Evolutionary conservation across 352 stramenopile species (phyloP).

Genomic region (Globisporangium cystogenes): DNA sequence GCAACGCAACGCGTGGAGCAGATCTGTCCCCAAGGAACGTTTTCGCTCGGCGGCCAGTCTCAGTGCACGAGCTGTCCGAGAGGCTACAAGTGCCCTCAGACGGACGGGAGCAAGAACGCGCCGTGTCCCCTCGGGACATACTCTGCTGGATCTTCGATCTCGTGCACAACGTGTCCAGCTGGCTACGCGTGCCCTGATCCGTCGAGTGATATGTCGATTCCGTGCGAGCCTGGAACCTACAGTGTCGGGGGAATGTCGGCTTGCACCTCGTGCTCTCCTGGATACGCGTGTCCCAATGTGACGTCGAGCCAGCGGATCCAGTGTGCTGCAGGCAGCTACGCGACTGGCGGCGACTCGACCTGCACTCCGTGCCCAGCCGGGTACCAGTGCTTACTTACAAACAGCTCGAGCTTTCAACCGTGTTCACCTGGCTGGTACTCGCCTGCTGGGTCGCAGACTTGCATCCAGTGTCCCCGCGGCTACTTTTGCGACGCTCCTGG

Average conservation of each 20-base stretch:
- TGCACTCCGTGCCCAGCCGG: conserved; percentile 76
- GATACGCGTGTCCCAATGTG: conserved; percentile 69
- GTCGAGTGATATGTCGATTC: conserved; percentile 17
- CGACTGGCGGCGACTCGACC: conserved; percentile 32
- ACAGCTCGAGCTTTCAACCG: conserved; percentile 46
- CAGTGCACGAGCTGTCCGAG: conserved; percentile 21
- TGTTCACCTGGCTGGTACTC: conserved; percentile 73
- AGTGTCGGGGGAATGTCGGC: conserved; percentile 38
- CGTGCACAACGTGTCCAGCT: conserved; percentile 65
- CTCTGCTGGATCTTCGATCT: conserved; percentile 22
- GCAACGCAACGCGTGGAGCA: conserved; percentile 33
- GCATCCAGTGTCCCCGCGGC: conserved; percentile 72
- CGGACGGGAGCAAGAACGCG: conserved; percentile 43
- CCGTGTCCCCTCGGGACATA: conserved; percentile 38
- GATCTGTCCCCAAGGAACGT: conserved; percentile 54
- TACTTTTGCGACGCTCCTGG: conserved; percentile 71
- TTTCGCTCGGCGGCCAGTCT: conserved; percentile 44
- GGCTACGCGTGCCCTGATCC: conserved; percentile 47
- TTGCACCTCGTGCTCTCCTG: conserved; percentile 60
- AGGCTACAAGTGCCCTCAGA: conserved; percentile 45
- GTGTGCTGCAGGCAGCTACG: conserved; percentile 56
- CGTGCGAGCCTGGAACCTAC: conserved; percentile 55
- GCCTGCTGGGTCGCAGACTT: conserved; percentile 38
- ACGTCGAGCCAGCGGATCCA: conserved; percentile 36
- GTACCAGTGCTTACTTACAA: conserved; percentile 65